phyloP scores from a whole-genome alignment of 208 protist species.

The Trypanosoma grayi region DNA sequence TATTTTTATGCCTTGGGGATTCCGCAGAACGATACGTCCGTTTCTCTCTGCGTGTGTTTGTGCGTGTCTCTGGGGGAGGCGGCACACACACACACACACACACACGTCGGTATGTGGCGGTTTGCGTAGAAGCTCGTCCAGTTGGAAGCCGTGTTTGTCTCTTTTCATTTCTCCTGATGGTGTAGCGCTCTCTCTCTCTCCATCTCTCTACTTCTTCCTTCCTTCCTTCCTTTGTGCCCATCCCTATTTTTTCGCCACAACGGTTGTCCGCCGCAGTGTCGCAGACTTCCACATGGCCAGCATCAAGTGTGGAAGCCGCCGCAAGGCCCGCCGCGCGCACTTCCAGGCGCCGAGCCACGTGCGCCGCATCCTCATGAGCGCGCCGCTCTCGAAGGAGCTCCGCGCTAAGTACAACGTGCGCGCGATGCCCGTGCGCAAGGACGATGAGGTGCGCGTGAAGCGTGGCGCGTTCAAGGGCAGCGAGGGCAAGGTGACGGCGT shows the following conservation, averaged over 20 bases:
- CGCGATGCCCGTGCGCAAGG: constrained; percentile 98
- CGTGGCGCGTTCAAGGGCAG: constrained; percentile 96
- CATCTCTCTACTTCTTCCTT: constrained; percentile 16
- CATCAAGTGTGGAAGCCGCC: constrained; percentile 90
- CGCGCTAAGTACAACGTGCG: constrained; percentile 98
- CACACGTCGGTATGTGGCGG: too few species aligned
- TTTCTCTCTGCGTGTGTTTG: background rate
- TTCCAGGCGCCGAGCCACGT: constrained; percentile 97
- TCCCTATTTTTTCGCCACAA: constrained; percentile 7
- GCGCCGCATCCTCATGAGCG: constrained; percentile 97
- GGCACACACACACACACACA: too few species aligned
- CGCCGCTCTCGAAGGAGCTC: constrained; percentile 98
- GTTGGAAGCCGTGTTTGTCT: too few species aligned
- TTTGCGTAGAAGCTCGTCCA: too few species aligned
- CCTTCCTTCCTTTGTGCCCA: too few species aligned
- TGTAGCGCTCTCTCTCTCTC: background rate
- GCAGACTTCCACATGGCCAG: constrained; percentile 57
- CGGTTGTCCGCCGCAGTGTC: background rate
- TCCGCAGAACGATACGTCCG: too few species aligned
- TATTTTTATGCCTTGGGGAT: background rate
- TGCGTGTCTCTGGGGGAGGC: background rate
- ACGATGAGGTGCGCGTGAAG: constrained; percentile 98
- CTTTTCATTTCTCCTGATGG: background rate
- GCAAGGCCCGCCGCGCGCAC: constrained; percentile 98
- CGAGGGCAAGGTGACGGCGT: constrained; percentile 96